phyloP scores from a whole-genome alignment of 768 basidiomycete genomes.

The Suillus subluteus region DNA sequence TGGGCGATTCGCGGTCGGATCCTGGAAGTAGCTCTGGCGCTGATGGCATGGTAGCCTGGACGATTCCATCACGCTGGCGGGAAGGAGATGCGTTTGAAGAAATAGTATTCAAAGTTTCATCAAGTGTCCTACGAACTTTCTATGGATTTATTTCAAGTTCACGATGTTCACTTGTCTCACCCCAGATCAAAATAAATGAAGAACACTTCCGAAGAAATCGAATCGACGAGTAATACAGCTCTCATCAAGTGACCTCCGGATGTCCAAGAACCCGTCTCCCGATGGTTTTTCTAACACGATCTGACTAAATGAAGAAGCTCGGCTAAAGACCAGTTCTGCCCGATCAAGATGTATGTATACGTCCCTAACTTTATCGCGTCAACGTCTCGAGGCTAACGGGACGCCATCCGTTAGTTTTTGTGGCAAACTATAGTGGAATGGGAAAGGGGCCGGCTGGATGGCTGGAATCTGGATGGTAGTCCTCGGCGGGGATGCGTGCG shows the following conservation, averaged over 20 bases:
- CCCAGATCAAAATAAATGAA: neutral
- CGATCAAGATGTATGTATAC: neutral
- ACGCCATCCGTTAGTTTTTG: constrained; percentile 7
- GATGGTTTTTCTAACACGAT: neutral
- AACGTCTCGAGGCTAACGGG: constrained; percentile 1
- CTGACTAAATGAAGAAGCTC: constrained; percentile 4
- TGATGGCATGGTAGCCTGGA: neutral
- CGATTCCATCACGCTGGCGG: neutral
- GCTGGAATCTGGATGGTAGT: neutral
- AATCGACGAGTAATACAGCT: neutral
- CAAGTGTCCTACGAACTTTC: neutral
- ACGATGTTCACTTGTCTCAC: neutral
- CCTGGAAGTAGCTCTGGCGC: neutral
- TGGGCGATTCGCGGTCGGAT: constrained; percentile 6
- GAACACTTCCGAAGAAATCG: neutral
- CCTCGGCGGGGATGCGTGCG: constrained; percentile 3
- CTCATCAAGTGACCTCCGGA: constrained; percentile 4
- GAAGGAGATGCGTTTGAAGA: neutral
- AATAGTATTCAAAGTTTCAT: neutral
- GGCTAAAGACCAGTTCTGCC: constrained; percentile 3
- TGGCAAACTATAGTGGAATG: neutral
- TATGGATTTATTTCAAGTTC: neutral
- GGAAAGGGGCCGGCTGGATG: constrained; percentile 2
- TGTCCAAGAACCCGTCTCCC: constrained; percentile 1
- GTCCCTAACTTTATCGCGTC: constrained; percentile 2